Evolutionary conservation across 2,329 filamentous ascomycete species (phyloP).

Genomic region (Ophiostoma novo-ulmi): DNA sequence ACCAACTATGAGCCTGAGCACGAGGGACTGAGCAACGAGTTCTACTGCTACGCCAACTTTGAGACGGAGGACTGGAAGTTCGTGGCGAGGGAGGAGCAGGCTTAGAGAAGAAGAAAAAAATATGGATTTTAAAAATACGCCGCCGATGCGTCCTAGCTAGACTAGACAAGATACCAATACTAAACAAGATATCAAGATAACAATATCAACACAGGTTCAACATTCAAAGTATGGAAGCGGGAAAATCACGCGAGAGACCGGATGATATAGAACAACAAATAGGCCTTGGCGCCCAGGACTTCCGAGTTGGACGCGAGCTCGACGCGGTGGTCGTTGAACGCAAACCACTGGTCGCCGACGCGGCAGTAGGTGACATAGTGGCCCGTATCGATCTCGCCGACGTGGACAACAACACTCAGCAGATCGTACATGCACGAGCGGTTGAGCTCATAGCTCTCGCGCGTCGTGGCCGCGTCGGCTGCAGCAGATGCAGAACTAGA

Average conservation of each 20-base stretch:
- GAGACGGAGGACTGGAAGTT: slow-evolving; percentile 53
- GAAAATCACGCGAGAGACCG: slow-evolving; percentile 48
- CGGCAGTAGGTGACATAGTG: slow-evolving; percentile 89
- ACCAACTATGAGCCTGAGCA: slow-evolving; percentile 67
- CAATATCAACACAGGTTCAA: neutral
- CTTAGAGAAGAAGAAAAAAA: neutral
- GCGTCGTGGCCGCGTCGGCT: slow-evolving; percentile 37
- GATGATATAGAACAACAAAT: slow-evolving; percentile 82
- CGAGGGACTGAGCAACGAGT: slow-evolving; percentile 72
- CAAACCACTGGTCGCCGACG: slow-evolving; percentile 85
- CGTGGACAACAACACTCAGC: slow-evolving; percentile 84
- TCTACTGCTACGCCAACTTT: slow-evolving; percentile 74
- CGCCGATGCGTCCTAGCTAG: neutral
- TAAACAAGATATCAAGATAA: neutral
- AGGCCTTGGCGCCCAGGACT: slow-evolving; percentile 79
- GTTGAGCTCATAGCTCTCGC: slow-evolving; percentile 51
- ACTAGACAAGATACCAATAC: neutral
- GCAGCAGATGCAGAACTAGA: neutral
- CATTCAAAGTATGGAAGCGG: neutral
- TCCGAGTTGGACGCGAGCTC: slow-evolving; percentile 77
- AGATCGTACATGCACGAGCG: slow-evolving; percentile 77
- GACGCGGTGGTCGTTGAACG: slow-evolving; percentile 93
- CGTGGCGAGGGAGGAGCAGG: slow-evolving; percentile 26
- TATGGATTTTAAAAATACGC: neutral
- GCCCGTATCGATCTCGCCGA: slow-evolving; percentile 86